phyloP scores from a whole-genome alignment of 169 alveolate genomes.

The Cryptosporidium ubiquitum region DNA sequence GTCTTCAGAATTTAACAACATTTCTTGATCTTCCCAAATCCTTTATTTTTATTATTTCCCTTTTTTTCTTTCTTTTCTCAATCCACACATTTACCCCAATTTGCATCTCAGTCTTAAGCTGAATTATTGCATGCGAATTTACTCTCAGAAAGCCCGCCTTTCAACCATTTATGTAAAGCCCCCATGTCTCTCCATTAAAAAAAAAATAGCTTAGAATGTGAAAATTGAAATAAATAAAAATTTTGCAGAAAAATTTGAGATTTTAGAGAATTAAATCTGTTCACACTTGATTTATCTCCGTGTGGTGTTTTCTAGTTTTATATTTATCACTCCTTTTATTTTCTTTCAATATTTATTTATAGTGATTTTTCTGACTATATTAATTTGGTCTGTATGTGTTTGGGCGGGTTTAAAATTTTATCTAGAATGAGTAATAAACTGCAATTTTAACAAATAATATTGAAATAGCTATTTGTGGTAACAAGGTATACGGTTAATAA shows the following conservation, averaged over 20 bases:
- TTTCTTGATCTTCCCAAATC: background rate
- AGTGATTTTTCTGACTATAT: too few relatives aligned
- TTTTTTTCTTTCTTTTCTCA: background rate
- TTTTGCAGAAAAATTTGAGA: background rate
- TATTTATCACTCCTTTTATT: background rate
- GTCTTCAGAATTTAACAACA: slow-evolving; percentile 12
- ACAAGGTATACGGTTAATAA: background rate
- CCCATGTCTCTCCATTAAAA: slow-evolving; percentile 11
- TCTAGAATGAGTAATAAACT: too few relatives aligned
- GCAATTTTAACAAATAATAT: background rate
- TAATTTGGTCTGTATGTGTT: background rate
- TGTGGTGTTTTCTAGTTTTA: background rate
- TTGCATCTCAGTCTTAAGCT: background rate
- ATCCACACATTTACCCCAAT: background rate
- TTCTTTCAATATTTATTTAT: too few relatives aligned
- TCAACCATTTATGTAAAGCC: background rate
- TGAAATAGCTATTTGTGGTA: background rate
- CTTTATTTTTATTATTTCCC: background rate
- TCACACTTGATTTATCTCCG: background rate
- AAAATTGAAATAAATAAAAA: background rate
- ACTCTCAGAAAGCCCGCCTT: slow-evolving; percentile 39
- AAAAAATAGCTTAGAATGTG: background rate
- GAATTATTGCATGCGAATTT: slow-evolving; percentile 8
- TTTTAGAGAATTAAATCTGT: too few relatives aligned
- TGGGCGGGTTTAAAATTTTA: background rate